Evolutionary conservation across 306 rosid genomes (phyloP).

Genomic region (Cucumis hystrix): DNA sequence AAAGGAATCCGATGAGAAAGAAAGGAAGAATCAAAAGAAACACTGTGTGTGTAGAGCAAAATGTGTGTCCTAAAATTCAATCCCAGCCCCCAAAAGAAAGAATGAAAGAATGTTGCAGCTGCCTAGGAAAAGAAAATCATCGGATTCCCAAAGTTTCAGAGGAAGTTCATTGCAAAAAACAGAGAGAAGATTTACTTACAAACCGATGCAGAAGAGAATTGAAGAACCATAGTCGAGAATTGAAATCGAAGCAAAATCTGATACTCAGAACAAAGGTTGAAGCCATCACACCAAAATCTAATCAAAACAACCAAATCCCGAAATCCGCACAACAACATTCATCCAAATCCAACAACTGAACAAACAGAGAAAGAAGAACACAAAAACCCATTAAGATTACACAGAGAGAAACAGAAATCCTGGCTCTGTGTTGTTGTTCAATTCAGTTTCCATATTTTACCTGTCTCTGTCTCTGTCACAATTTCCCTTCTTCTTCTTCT

Average conservation of each 20-base stretch:
- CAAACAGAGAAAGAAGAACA: neutral
- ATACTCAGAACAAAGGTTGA: slow-evolving; percentile 47
- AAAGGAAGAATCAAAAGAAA: slow-evolving; percentile 8
- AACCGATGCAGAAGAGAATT: slow-evolving; percentile 20
- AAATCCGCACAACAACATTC: slow-evolving; percentile 15
- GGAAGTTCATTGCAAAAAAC: slow-evolving; percentile 32
- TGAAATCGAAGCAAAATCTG: slow-evolving; percentile 32
- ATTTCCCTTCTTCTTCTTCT: slow-evolving; percentile 13
- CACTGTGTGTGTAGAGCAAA: neutral
- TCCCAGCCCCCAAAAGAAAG: slow-evolving; percentile 38
- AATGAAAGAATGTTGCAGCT: slow-evolving; percentile 61
- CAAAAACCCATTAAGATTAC: neutral
- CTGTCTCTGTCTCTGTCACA: slow-evolving; percentile 1
- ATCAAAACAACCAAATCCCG: slow-evolving; percentile 26
- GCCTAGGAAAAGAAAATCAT: slow-evolving; percentile 64
- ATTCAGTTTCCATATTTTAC: neutral
- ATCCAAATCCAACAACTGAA: slow-evolving; percentile 8
- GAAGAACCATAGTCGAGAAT: slow-evolving; percentile 53
- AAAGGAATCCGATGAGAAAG: slow-evolving; percentile 88
- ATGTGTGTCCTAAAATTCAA: slow-evolving; percentile 44
- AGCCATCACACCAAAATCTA: slow-evolving; percentile 42
- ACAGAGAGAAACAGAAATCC: neutral
- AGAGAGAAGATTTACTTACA: slow-evolving; percentile 18
- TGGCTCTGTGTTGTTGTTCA: neutral
- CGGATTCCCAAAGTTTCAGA: slow-evolving; percentile 88